Evolutionary conservation across 495 filamentous ascomycete species (phyloP), one percentile per base, ranked within the genome.

Genomic region (Aspergillus wentii): DNA sequence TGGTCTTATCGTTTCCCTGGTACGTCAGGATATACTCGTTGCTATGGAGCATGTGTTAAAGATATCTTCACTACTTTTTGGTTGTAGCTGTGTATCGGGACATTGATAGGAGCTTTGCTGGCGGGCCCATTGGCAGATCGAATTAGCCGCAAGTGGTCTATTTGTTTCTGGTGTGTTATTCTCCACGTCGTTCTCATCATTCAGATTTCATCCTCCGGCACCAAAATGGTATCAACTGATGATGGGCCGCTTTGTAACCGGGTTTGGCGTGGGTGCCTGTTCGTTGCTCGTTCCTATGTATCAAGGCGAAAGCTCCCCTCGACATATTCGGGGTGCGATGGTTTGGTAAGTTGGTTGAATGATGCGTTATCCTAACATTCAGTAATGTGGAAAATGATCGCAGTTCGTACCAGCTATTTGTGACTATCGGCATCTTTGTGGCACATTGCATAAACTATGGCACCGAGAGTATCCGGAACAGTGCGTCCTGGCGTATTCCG

Each of bases 351-450:
- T n/a, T n/a, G n/a, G n/a, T n/a, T n/a, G n/a, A n/a, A n/a, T n/a
- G n/a, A n/a, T n/a, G n/a, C n/a, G n/a, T n/a, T n/a, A n/a, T n/a
- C n/a, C n/a, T n/a, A n/a, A n/a, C n/a, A n/a, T n/a, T n/a, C n/a
- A n/a, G n/a, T n/a, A n/a, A n/a, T n/a, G n/a, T n/a, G n/a, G n/a
- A n/a, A n/a, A n/a, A n/a, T n/a, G n/a, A n/a, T n/a, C n/a, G n/a
- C n/a, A n/a, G n/a, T n/a, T n/a, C 62, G 49, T 92, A 94, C 60
- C 87, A 92, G 60, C 70, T 92, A 3, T 88, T 92, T 65, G 85
- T 94, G 61, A 91, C 88, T 0, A 62, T 88, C 26, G 88, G 88
- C 20, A 92, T 91, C 51, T 86, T 87, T 56, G 68, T 80, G 4
- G 82, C 85, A 33, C 76, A 87, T 50, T 81, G 82, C 61, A 78